Evolutionary conservation across 106 monocot genomes (phyloP).

Genomic region (Phalaenopsis equestris): DNA sequence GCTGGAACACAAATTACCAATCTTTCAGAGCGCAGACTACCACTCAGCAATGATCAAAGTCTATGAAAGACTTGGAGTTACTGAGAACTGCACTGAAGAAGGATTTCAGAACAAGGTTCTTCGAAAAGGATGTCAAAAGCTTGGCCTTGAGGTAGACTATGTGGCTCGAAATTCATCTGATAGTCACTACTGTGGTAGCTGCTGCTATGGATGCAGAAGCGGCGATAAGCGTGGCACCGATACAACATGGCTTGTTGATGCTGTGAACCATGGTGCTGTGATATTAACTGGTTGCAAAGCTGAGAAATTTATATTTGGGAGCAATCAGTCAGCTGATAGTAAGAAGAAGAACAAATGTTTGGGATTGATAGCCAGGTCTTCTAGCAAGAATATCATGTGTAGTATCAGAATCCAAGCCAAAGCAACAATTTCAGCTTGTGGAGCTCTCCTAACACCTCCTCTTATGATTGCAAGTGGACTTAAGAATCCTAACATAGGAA

Average conservation of each 20-base stretch:
- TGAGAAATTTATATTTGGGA: slow-evolving; percentile 46
- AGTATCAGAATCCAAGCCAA: slow-evolving; percentile 42
- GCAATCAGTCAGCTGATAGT: slow-evolving; percentile 3
- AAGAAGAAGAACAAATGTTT: slow-evolving; percentile 44
- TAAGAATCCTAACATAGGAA: slow-evolving; percentile 66
- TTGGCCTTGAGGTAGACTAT: slow-evolving; percentile 49
- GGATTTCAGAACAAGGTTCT: slow-evolving; percentile 76
- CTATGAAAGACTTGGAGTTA: slow-evolving; percentile 65
- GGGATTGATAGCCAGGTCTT: slow-evolving; percentile 36
- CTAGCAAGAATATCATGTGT: slow-evolving; percentile 18
- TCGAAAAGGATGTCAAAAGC: slow-evolving; percentile 68
- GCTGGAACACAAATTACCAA: slow-evolving; percentile 28
- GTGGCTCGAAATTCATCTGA: slow-evolving; percentile 60
- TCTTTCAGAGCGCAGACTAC: slow-evolving; percentile 42
- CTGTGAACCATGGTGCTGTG: slow-evolving; percentile 51
- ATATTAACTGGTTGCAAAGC: slow-evolving; percentile 72
- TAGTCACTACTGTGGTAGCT: slow-evolving; percentile 66
- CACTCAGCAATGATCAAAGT: slow-evolving; percentile 62
- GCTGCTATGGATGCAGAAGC: slow-evolving; percentile 49
- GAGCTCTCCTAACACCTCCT: slow-evolving; percentile 64
- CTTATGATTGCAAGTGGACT: slow-evolving; percentile 58
- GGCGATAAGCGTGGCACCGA: slow-evolving; percentile 67
- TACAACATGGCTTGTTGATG: slow-evolving; percentile 74
- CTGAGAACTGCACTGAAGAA: slow-evolving; percentile 48
- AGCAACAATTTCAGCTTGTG: slow-evolving; percentile 58